These are phyloP conservation scores for Rehmannia glutinosa DNA, from an alignment of 257 asterid species.

Conservation along the genomic window DNA sequence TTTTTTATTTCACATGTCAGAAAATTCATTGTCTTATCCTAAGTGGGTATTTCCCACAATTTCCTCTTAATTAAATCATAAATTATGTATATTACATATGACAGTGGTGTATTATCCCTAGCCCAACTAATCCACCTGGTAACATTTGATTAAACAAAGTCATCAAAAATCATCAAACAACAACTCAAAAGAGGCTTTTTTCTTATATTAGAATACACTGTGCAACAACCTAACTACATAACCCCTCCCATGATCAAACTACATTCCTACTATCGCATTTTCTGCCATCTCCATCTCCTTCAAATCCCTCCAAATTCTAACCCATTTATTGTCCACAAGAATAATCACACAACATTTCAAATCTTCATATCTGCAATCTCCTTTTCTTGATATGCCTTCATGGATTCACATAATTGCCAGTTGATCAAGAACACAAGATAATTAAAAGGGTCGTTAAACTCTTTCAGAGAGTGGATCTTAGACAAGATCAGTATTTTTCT, in stretches of 20 bases:
- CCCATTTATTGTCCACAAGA: too few relatives aligned
- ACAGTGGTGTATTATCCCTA: not conserved
- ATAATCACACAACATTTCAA: too few relatives aligned
- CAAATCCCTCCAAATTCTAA: slow-evolving; percentile 22
- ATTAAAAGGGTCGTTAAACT: too few relatives aligned
- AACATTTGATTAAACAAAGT: not conserved
- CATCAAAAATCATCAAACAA: not conserved
- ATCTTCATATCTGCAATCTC: too few relatives aligned
- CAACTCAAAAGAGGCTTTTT: not conserved
- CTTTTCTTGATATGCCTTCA: too few relatives aligned
- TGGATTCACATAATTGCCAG: not conserved
- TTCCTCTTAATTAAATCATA: too few relatives aligned
- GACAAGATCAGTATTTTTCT: not conserved
- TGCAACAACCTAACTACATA: not conserved
- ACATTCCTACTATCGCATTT: too few relatives aligned
- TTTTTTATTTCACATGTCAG: too few relatives aligned
- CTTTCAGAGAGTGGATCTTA: not conserved
- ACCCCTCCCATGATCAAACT: too few relatives aligned
- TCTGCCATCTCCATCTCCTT: too few relatives aligned
- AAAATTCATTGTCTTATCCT: too few relatives aligned
- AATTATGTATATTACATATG: not conserved
- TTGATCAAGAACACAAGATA: not conserved
- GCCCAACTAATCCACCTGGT: slow-evolving; percentile 4
- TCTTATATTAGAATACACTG: not conserved
- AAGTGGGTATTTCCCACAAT: too few relatives aligned